Conservation (phyloP, 116 monocot genomes). For the Iris pallida region DNA sequence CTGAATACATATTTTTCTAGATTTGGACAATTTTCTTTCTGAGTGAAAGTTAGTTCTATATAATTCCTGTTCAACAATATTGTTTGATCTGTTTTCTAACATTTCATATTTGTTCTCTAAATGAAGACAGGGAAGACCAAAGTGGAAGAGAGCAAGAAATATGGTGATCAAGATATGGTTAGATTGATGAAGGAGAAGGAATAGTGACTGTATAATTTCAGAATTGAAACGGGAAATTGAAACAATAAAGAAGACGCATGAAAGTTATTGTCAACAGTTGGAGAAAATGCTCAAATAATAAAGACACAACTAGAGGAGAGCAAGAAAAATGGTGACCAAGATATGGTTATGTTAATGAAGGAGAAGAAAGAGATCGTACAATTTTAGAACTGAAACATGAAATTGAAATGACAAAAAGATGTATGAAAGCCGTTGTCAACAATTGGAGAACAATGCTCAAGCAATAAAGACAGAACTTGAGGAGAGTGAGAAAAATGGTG, state of each 20-base stretch:
- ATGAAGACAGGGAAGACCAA: neutral
- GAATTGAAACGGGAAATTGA: constrained; percentile 38
- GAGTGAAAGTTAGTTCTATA: no score
- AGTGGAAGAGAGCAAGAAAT: constrained; percentile 2
- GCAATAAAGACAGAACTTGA: constrained; percentile 30
- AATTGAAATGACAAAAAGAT: neutral
- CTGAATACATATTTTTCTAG: no score
- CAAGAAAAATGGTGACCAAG: constrained; percentile 3
- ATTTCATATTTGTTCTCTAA: neutral
- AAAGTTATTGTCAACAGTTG: constrained; percentile 10
- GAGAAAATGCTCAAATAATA: neutral
- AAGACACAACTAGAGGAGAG: neutral
- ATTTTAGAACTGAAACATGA: constrained; percentile 11
- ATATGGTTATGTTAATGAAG: neutral
- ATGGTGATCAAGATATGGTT: constrained; percentile 3
- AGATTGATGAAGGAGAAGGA: constrained; percentile 14
- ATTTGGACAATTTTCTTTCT: no score
- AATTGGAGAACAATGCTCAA: constrained; percentile 20
- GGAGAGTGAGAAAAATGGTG: constrained; percentile 40
- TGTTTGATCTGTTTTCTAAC: no score
- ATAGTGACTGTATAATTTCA: constrained; percentile 12
- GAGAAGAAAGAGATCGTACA: constrained; percentile 10
- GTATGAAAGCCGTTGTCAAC: constrained; percentile 38
- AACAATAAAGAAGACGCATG: constrained; percentile 18
- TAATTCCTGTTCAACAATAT: no score